These are phyloP conservation scores for Cercospora zeae-maydis DNA, from an alignment of 2,329 filamentous ascomycete genomes.

Conservation along the genomic window DNA sequence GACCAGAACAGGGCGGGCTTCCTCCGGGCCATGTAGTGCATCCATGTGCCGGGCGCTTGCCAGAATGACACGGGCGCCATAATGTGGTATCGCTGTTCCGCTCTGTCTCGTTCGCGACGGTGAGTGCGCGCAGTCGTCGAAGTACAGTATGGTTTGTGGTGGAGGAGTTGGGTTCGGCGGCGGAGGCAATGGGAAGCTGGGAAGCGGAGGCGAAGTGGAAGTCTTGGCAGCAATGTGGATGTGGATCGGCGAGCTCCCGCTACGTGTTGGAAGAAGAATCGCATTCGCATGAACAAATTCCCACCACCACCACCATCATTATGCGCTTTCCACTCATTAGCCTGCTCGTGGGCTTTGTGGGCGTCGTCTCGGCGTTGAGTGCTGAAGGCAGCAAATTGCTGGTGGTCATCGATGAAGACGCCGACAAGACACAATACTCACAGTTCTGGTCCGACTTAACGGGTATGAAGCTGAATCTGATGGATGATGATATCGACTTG, in stretches of 20 bases:
- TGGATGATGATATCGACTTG: not conserved
- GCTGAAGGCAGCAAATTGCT: slow-evolving; percentile 75
- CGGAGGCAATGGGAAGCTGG: slow-evolving; percentile 4
- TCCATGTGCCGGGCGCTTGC: slow-evolving; percentile 75
- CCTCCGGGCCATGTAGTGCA: slow-evolving; percentile 82
- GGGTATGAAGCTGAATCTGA: slow-evolving; percentile 57
- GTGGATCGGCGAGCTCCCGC: not conserved
- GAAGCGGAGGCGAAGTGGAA: slow-evolving; percentile 16
- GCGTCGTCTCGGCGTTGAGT: slow-evolving; percentile 71
- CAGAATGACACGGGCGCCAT: slow-evolving; percentile 81
- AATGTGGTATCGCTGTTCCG: slow-evolving; percentile 35
- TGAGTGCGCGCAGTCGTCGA: not conserved
- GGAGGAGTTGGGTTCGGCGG: not conserved
- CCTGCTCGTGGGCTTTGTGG: slow-evolving; percentile 62
- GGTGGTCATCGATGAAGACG: slow-evolving; percentile 77
- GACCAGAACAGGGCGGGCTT: slow-evolving; percentile 92
- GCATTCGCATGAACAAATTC: too few species aligned
- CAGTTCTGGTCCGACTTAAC: slow-evolving; percentile 72
- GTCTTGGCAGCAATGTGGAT: slow-evolving; percentile 1
- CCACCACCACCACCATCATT: slow-evolving; percentile 46
- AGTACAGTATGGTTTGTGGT: not conserved
- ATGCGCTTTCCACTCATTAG: slow-evolving; percentile 35
- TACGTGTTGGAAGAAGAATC: slow-evolving; percentile 11
- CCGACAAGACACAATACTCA: slow-evolving; percentile 77
- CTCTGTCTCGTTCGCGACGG: not conserved